These are phyloP conservation scores for Penicillium samsonianum DNA, from an alignment of 495 filamentous ascomycete species.

Conservation along the genomic window DNA sequence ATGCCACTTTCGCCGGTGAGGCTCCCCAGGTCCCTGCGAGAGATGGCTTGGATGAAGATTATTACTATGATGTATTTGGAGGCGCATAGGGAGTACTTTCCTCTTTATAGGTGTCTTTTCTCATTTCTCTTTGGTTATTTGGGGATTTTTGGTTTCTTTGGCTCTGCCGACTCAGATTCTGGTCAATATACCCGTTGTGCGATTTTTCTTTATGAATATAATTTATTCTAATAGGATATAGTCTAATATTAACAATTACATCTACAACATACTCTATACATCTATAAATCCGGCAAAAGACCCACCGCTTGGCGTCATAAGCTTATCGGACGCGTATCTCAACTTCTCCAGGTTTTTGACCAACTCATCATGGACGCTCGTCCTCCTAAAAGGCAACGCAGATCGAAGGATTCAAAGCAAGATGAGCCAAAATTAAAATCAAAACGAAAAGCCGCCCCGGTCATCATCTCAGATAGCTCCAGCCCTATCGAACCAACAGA, in stretches of 20 bases:
- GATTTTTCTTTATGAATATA: conserved; percentile 1
- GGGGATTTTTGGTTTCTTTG: conserved; percentile 4
- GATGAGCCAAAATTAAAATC: not conserved
- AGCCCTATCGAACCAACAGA: conserved; percentile 8
- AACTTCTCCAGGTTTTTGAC: conserved; percentile 11
- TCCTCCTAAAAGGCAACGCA: conserved; percentile 51
- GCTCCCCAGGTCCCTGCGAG: conserved; percentile 47
- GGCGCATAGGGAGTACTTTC: conserved; percentile 30
- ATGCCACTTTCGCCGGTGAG: conserved; percentile 52
- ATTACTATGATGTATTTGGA: conserved; percentile 57
- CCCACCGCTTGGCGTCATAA: conserved; percentile 17
- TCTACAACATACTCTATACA: not conserved
- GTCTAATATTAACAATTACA: not conserved
- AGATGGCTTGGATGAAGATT: conserved; percentile 55
- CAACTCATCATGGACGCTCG: conserved; percentile 44
- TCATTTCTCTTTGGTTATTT: conserved; percentile 4
- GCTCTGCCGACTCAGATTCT: not conserved
- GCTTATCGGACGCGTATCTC: conserved; percentile 22
- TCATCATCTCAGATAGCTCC: conserved; percentile 4
- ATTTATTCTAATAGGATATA: conserved; percentile 2
- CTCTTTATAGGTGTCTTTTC: not conserved
- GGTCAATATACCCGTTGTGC: conserved; percentile 24
- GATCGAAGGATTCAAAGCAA: conserved; percentile 17
- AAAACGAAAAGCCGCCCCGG: not conserved
- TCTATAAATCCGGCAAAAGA: not conserved